phyloP scores from a whole-genome alignment of 768 basidiomycete species.

The Lactarius quietus region DNA sequence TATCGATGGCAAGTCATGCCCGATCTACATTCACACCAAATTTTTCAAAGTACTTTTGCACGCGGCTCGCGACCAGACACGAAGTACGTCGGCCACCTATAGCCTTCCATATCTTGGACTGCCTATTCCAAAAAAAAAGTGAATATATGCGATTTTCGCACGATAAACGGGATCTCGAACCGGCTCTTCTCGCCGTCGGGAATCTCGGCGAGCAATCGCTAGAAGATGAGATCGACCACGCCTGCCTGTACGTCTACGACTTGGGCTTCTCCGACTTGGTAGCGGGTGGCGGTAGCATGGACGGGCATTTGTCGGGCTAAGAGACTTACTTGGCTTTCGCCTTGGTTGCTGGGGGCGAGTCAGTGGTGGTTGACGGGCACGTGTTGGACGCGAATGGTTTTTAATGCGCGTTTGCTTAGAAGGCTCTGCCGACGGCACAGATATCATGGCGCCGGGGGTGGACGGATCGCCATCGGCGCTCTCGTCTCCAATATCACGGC shows the following conservation, averaged over 20 bases:
- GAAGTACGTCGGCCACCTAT: constrained; percentile 77
- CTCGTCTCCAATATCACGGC: constrained; percentile 57
- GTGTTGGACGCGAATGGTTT: constrained; percentile 6
- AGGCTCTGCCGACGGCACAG: constrained; percentile 1
- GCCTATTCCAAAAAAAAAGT: constrained; percentile 40
- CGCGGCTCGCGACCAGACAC: constrained; percentile 82
- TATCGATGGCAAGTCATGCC: neutral
- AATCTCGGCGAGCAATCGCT: constrained; percentile 68
- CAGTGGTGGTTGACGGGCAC: constrained; percentile 7
- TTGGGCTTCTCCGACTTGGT: constrained; percentile 38
- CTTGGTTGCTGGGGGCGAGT: constrained; percentile 5
- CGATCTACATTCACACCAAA: constrained; percentile 50
- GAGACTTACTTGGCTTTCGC: constrained; percentile 12
- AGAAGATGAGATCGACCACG: constrained; percentile 71
- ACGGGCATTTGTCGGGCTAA: neutral
- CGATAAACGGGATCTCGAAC: constrained; percentile 37
- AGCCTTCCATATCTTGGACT: constrained; percentile 76
- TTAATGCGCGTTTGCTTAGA: neutral
- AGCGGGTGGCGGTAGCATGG: neutral
- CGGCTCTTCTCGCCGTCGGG: constrained; percentile 74
- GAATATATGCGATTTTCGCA: constrained; percentile 10
- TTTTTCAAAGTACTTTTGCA: constrained; percentile 87
- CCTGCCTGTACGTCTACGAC: constrained; percentile 78
- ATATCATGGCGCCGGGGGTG: neutral
- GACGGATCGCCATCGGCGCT: constrained; percentile 33